These are phyloP conservation scores for Lipomyces starkeyi DNA, from an alignment of 805 yeast genomes.

Conservation along the genomic window DNA sequence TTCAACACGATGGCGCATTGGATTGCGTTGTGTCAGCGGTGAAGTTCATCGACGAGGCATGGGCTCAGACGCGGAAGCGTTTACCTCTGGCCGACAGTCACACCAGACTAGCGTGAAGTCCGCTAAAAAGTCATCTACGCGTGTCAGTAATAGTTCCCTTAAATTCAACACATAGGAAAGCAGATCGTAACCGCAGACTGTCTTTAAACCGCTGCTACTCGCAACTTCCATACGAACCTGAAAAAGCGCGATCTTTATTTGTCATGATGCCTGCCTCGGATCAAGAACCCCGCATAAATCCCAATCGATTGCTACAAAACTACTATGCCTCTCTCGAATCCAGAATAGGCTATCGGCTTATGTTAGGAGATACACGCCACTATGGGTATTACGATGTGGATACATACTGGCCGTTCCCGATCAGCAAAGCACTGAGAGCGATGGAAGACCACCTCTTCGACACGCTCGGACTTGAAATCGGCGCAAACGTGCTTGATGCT, in stretches of 20 bases:
- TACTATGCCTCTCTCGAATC: slow-evolving; percentile 5
- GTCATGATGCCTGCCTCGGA: neutral
- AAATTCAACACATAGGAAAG: no score
- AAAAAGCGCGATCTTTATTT: neutral
- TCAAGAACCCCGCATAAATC: neutral
- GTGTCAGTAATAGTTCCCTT: no score
- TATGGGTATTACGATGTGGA: neutral
- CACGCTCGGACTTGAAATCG: neutral
- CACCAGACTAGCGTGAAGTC: no score
- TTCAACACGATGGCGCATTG: no score
- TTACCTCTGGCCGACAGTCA: no score
- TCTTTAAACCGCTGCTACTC: neutral
- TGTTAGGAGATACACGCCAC: neutral
- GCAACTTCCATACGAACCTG: neutral
- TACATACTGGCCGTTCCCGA: slow-evolving; percentile 7
- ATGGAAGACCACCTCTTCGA: slow-evolving; percentile 7
- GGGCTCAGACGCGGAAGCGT: no score
- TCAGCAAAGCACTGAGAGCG: neutral
- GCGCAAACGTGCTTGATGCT: slow-evolving; percentile 4
- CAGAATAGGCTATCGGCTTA: neutral
- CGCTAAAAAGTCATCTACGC: no score
- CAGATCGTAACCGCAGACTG: no score
- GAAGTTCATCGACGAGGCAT: no score
- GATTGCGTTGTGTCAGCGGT: no score
- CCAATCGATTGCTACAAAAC: neutral